These are phyloP conservation scores for Clohesyomyces aquaticus DNA, from an alignment of 495 filamentous ascomycete genomes.

Conservation along the genomic window DNA sequence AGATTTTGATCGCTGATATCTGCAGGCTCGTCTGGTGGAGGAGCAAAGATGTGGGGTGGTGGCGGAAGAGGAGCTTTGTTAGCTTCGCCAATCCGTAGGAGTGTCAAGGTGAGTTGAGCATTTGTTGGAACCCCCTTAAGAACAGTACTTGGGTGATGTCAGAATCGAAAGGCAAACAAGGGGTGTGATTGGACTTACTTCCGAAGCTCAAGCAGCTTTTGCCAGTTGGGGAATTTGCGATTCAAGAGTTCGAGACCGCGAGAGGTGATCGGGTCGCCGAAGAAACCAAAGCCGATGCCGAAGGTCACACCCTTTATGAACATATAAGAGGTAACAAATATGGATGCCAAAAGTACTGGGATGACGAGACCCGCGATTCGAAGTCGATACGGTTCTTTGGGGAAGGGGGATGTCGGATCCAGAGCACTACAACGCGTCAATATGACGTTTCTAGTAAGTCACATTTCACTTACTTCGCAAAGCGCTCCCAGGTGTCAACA, in stretches of 20 bases:
- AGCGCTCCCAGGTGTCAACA: slow-evolving; percentile 77
- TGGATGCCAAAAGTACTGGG: slow-evolving; percentile 58
- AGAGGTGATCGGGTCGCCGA: slow-evolving; percentile 70
- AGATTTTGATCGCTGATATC: slow-evolving; percentile 54
- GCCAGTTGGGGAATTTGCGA: slow-evolving; percentile 70
- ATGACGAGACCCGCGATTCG: slow-evolving; percentile 63
- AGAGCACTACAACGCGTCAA: slow-evolving; percentile 58
- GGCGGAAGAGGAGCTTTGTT: slow-evolving; percentile 81
- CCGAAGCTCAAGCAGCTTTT: slow-evolving; percentile 67
- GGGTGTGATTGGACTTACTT: slow-evolving; percentile 59
- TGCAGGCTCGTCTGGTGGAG: slow-evolving; percentile 58
- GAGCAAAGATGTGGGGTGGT: slow-evolving; percentile 62
- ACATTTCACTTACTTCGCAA: slow-evolving; percentile 66
- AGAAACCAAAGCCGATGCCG: slow-evolving; percentile 70
- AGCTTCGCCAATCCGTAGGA: slow-evolving; percentile 82
- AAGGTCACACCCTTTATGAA: slow-evolving; percentile 71
- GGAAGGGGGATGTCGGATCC: slow-evolving; percentile 53
- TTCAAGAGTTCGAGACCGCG: slow-evolving; percentile 64
- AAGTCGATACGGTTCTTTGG: background rate
- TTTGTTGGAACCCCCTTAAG: slow-evolving; percentile 85
- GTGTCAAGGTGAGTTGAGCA: too few species aligned
- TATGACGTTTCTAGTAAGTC: background rate
- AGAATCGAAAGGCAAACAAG: slow-evolving; percentile 1
- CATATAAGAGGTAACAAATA: slow-evolving; percentile 70
- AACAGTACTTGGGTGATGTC: slow-evolving; percentile 59